Conservation (phyloP, 768 basidiomycete species). For the Sistotremastrum suecicum region DNA sequence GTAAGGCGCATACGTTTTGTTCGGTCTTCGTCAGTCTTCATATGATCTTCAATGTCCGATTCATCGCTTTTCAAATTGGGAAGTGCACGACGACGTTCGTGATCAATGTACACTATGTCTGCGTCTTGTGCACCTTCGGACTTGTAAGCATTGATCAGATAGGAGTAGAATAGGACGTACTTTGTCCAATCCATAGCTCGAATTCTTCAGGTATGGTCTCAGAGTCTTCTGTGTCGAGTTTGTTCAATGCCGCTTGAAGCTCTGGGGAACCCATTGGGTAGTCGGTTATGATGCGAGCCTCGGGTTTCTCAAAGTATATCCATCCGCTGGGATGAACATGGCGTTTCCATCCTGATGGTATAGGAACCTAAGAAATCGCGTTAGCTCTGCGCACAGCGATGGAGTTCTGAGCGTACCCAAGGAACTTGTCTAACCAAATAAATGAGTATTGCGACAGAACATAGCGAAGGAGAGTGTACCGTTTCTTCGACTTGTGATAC, state of each 20-base stretch:
- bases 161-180: background rate
- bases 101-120: conserved; percentile 1
- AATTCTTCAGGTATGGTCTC: background rate
- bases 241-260: background rate
- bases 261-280: background rate
- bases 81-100: background rate
- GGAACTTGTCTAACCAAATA: too few species aligned
- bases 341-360: conserved; percentile 1
- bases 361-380: background rate
- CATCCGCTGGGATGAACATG: conserved; percentile 4
- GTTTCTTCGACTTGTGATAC: too few species aligned
- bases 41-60: background rate
- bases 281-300: conserved; percentile 1
- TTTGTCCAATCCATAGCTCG: conserved; percentile 2
- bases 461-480: too few species aligned
- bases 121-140: background rate
- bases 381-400: too few species aligned
- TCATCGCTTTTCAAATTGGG: background rate
- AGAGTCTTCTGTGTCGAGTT: background rate
- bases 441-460: too few species aligned
- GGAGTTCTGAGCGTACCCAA: too few species aligned
- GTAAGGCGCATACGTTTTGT: background rate
- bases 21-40: background rate
- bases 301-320: conserved; percentile 1
- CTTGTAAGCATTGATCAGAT: background rate